phyloP scores from a whole-genome alignment of 2,329 filamentous ascomycete genomes.

The Acephala macrosclerotiorum region DNA sequence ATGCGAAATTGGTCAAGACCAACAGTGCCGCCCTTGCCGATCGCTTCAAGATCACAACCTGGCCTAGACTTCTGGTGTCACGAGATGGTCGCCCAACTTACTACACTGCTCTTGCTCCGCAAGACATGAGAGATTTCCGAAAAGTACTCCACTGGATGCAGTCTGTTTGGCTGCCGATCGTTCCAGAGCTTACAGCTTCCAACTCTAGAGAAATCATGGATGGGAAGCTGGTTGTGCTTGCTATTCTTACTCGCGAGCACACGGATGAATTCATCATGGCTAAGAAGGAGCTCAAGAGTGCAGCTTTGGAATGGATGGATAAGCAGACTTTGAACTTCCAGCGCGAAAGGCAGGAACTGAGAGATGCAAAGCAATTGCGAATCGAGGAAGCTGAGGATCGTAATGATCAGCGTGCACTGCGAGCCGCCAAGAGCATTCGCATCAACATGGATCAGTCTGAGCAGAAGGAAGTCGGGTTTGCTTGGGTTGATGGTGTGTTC shows the following conservation, averaged over 20 bases:
- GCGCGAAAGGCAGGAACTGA: constrained; percentile 88
- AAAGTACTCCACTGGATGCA: constrained; percentile 92
- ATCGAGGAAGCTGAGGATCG: constrained; percentile 97
- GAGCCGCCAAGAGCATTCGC: constrained; percentile 87
- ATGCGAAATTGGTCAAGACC: constrained; percentile 92
- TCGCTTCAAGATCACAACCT: constrained; percentile 94
- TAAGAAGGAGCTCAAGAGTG: constrained; percentile 91
- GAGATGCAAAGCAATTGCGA: constrained; percentile 91
- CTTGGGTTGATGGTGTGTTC: constrained; percentile 96
- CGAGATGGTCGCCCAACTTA: constrained; percentile 90
- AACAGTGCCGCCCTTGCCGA: constrained; percentile 77
- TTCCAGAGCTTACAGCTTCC: constrained; percentile 88
- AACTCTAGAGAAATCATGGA: constrained; percentile 97
- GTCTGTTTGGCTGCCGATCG: constrained; percentile 93
- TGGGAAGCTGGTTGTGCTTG: constrained; percentile 92
- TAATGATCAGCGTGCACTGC: constrained; percentile 84
- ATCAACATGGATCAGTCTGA: constrained; percentile 90
- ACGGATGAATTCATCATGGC: constrained; percentile 79
- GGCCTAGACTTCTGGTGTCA: constrained; percentile 91
- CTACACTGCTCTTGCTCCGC: constrained; percentile 85
- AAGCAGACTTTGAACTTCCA: constrained; percentile 92
- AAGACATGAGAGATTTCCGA: constrained; percentile 89
- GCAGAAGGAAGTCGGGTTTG: constrained; percentile 90
- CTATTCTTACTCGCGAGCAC: constrained; percentile 82
- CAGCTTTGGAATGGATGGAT: constrained; percentile 97